Conservation (phyloP, 345 rosid species). For the Gossypium turneri region DNA sequence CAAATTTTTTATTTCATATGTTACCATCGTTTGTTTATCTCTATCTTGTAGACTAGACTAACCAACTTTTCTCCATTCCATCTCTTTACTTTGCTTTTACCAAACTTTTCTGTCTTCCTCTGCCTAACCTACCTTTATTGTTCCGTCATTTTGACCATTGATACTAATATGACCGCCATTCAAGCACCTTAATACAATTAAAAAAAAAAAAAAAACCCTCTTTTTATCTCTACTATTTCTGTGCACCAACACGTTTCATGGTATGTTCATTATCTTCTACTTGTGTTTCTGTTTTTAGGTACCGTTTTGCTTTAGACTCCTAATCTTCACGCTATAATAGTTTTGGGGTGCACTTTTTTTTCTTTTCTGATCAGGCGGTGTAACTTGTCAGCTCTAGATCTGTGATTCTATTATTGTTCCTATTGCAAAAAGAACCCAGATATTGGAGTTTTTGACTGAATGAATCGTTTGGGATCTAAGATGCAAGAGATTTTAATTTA, state of each 20-base stretch:
- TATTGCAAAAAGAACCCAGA: neutral
- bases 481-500: slow-evolving; percentile 9
- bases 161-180: neutral
- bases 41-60: neutral
- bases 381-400: slow-evolving; percentile 24
- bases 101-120: slow-evolving; percentile 4
- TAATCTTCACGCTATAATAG: neutral
- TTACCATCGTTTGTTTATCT: neutral
- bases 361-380: neutral
- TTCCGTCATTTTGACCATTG: neutral
- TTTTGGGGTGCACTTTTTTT: neutral
- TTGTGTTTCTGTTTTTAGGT: neutral
- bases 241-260: neutral
- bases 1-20: neutral
- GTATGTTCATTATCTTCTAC: neutral
- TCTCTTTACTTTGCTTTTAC: neutral
- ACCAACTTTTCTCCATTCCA: neutral
- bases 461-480: neutral
- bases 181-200: neutral
- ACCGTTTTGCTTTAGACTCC: slow-evolving; percentile 7
- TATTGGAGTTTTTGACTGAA: neutral
- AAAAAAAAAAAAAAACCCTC: neutral
- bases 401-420: slow-evolving; percentile 13
- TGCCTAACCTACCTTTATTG: neutral
- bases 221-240: no score